Percentiles rank a stretch among this genome's conserved stretches.
Conservation (phyloP, 768 basidiomycete genomes). For the Agrocybe praecox region DNA sequence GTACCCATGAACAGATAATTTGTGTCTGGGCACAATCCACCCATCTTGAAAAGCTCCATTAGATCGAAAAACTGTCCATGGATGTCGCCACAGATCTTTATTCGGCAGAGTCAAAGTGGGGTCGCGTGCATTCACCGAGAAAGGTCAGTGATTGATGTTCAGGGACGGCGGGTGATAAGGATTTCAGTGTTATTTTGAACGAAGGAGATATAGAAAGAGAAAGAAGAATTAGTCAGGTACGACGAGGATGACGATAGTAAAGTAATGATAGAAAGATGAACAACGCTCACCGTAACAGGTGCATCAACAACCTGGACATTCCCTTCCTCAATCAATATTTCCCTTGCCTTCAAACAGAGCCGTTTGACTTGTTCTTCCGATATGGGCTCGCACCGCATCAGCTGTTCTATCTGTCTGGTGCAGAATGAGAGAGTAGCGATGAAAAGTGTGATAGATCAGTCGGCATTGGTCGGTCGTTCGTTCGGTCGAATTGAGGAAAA, state of each 20-base stretch:
- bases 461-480: too few relatives aligned
- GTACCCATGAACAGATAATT: slow-evolving; percentile 96
- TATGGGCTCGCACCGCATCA: slow-evolving; percentile 92
- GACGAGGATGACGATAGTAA: background rate
- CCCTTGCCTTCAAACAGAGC: slow-evolving; percentile 93
- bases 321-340: slow-evolving; percentile 96
- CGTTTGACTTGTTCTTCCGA: slow-evolving; percentile 95
- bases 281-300: slow-evolving; percentile 80
- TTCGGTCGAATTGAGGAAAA: background rate
- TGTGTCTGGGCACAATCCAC: slow-evolving; percentile 90
- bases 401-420: slow-evolving; percentile 89
- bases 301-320: slow-evolving; percentile 97
- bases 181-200: background rate
- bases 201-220: background rate
- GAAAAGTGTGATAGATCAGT: too few relatives aligned
- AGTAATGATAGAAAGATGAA: slow-evolving; percentile 11
- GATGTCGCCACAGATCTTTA: slow-evolving; percentile 96
- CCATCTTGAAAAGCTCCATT: slow-evolving; percentile 93
- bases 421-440: background rate
- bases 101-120: too few relatives aligned
- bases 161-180: background rate
- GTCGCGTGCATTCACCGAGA: too few relatives aligned
- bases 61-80: slow-evolving; percentile 98
- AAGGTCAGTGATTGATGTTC: background rate
- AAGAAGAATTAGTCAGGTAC: background rate